Base-by-base conservation (phyloP, 1,284 basidiomycete species). In the Ceratobasidium theobromae region DNA sequence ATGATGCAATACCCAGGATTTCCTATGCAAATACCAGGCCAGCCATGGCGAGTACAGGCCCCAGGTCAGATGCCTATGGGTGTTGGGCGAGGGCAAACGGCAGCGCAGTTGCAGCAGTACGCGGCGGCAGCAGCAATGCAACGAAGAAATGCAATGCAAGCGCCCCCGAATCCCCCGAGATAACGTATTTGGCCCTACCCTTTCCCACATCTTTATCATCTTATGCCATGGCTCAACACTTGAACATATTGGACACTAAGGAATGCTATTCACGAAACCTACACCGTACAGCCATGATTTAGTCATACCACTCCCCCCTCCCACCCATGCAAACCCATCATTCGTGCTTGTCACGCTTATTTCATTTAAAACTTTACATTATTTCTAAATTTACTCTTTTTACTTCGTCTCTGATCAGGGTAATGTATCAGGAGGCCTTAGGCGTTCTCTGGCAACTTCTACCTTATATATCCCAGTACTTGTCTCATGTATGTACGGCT, bases 1-100 rank as follows among this genome's bases (percentile, higher is more conserved):
- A 60, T 60, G 55, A 60, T 60, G 55, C 55, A 46, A 21, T 60
- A 60, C 38, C 45, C 55, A 25, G 45, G 28, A 5, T 48, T 60
- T 25, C 9, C 35, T 2, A 60, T 60, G 55, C 55, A 60, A 23
- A 60, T 60, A 30, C 43, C 55, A 8, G 55, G 43, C 12, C 55
- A 60, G 28, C 41, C 43, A 14, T 60, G 55, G 55, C 55, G 45
- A 28, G 32, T 60, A n/a, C 25, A 33, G n/a, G 41, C 54, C 14
- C 54, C 54, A 3, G 55, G 55, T n/a, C 55, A 60, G 32, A 48
- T 60, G 28, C 55, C 55, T 6, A 60, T 60, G 43, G 55, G 43
- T 23, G 30, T 60, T 27, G 55, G 55, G 30, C 41, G 55, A 11
- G 55, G 55, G 9, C 55, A 60, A 45, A 16, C 33, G 32, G 3